Percentiles rank a stretch among this genome's conserved stretches.
Conservation (phyloP, 805 yeast species). For the Ogataea pilisensis region DNA sequence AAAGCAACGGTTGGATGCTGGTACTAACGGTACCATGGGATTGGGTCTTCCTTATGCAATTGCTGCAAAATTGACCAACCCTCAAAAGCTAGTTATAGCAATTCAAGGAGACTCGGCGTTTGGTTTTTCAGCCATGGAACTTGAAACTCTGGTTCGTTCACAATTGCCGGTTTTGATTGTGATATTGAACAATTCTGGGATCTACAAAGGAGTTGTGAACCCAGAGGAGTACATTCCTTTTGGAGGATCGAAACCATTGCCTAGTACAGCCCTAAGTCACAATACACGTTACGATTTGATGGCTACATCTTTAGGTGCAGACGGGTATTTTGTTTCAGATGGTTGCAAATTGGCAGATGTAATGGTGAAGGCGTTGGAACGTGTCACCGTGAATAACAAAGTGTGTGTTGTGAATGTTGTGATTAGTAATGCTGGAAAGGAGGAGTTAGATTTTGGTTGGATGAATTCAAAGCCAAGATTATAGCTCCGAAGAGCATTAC, state of each 20-base stretch:
- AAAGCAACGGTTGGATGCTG: conserved; percentile 60
- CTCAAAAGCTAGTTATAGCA: conserved; percentile 45
- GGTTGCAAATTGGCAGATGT: conserved; percentile 34
- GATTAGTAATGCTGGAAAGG: conserved; percentile 51
- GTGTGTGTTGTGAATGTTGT: conserved; percentile 55
- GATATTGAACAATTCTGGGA: conserved; percentile 73
- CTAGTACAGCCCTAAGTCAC: conserved; percentile 57
- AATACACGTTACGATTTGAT: conserved; percentile 55
- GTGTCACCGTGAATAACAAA: conserved; percentile 24
- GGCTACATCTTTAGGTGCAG: conserved; percentile 53
- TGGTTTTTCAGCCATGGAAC: conserved; percentile 68
- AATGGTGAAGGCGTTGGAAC: conserved; percentile 34
- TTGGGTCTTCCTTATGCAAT: conserved; percentile 68
- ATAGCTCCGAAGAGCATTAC: not conserved
- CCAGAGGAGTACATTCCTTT: conserved; percentile 14
- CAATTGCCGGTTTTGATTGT: conserved; percentile 50
- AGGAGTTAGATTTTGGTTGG: conserved; percentile 63
- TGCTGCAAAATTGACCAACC: conserved; percentile 48
- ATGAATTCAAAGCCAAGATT: conserved; percentile 41
- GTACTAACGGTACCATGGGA: conserved; percentile 79
- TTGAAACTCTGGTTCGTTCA: conserved; percentile 63
- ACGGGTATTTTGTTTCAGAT: conserved; percentile 45
- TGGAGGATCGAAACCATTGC: conserved; percentile 31
- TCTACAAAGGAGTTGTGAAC: conserved; percentile 56
- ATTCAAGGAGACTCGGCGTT: conserved; percentile 77